Percentiles rank a stretch among this genome's conserved stretches.
Conservation (phyloP, 257 asterid genomes). For the Salvia hispanica region DNA sequence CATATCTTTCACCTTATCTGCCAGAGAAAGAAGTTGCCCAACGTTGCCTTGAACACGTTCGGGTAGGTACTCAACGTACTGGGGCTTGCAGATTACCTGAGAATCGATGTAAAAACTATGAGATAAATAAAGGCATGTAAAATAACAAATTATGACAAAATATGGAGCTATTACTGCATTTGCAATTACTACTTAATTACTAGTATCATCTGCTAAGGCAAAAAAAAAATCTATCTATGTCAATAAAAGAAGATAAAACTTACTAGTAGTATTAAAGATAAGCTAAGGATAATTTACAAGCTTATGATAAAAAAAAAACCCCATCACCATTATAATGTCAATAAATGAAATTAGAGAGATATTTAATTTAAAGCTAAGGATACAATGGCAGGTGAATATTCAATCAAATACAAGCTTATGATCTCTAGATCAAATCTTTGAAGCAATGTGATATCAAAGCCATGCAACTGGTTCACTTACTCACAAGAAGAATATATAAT, state of each 20-base stretch:
- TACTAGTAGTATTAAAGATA: too few relatives aligned
- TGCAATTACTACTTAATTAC: too few relatives aligned
- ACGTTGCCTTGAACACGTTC: slow-evolving; percentile 98
- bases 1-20: slow-evolving; percentile 77
- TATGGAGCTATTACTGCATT: too few relatives aligned
- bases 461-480: too few relatives aligned
- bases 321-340: neutral
- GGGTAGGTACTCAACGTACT: slow-evolving; percentile 96
- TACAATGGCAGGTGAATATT: neutral
- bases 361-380: slow-evolving; percentile 3
- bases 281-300: too few relatives aligned
- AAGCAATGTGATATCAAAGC: neutral
- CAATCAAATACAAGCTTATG: neutral
- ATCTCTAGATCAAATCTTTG: neutral
- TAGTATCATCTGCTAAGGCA: too few relatives aligned
- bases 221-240: too few relatives aligned
- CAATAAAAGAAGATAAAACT: neutral
- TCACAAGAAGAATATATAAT: too few relatives aligned
- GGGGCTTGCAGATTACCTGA: slow-evolving; percentile 96
- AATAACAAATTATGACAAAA: neutral
- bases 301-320: neutral
- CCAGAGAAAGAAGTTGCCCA: slow-evolving; percentile 92
- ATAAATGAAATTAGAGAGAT: neutral
- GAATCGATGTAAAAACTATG: slow-evolving; percentile 6
- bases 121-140: neutral